Evolutionary conservation across 768 basidiomycete genomes (phyloP).

Genomic region (Leccinum variicolor): DNA sequence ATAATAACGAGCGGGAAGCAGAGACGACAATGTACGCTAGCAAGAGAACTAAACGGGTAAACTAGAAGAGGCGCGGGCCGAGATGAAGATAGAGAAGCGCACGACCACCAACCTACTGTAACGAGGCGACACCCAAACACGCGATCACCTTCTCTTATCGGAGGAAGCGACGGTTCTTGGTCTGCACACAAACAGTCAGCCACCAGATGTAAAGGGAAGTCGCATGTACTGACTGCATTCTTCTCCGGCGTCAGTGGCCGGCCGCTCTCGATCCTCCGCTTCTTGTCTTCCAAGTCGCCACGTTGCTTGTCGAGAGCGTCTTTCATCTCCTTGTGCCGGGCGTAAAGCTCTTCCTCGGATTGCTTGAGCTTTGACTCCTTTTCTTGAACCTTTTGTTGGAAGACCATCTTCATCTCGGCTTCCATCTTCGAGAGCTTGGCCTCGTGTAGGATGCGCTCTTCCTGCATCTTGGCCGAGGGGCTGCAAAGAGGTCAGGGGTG

Average conservation of each 20-base stretch:
- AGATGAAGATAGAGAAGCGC: conserved; percentile 21
- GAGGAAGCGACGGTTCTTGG: conserved; percentile 37
- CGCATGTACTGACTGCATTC: conserved; percentile 57
- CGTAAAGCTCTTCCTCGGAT: conserved; percentile 97
- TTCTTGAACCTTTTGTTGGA: conserved; percentile 99
- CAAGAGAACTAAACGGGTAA: conserved; percentile 34
- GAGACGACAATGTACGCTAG: conserved; percentile 41
- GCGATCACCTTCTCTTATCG: conserved; percentile 22
- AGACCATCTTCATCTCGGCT: conserved; percentile 99
- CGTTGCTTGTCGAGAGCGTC: conserved; percentile 98
- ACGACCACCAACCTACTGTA: conserved; percentile 29
- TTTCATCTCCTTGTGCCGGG: conserved; percentile 99
- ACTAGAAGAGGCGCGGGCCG: conserved; percentile 36
- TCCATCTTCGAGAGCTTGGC: conserved; percentile 99
- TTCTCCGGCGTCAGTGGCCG: conserved; percentile 96
- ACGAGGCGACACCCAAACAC: conserved; percentile 22
- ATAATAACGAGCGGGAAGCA: conserved; percentile 30
- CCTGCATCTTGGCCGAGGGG: conserved; percentile 93
- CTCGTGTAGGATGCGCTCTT: conserved; percentile 95
- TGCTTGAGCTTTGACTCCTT: conserved; percentile 99
- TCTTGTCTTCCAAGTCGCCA: conserved; percentile 95
- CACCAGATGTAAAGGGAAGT: background rate
- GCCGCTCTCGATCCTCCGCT: conserved; percentile 91
- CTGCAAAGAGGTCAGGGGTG: conserved; percentile 40
- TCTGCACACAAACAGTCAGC: conserved; percentile 20